Evolutionary conservation across 1,284 basidiomycete genomes (phyloP).

Genomic region (Tetrapyrgos nigripes): DNA sequence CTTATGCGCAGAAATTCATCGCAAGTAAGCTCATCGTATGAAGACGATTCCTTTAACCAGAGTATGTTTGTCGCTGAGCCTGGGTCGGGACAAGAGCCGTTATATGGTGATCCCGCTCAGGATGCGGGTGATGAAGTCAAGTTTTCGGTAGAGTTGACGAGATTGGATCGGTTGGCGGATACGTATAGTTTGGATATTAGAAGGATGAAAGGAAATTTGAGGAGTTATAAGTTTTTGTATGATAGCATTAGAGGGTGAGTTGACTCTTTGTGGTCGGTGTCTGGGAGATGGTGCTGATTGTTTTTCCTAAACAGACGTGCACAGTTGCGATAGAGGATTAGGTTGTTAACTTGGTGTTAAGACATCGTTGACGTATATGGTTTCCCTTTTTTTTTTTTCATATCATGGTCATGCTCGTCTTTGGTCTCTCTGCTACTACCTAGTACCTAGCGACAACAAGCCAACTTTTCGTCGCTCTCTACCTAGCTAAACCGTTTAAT

Average conservation of each 20-base stretch:
- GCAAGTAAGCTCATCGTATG: conserved; percentile 65
- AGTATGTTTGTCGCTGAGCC: conserved; percentile 12
- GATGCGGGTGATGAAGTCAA: conserved; percentile 94
- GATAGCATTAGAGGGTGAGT: conserved; percentile 88
- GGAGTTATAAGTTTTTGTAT: conserved; percentile 95
- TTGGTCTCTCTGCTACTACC: background rate
- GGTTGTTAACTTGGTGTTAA: background rate
- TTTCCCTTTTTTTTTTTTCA: background rate
- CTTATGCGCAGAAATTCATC: conserved; percentile 89
- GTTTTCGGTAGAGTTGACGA: conserved; percentile 91
- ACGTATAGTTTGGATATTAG: conserved; percentile 91
- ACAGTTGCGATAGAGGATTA: conserved; percentile 1
- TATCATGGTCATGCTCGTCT: background rate
- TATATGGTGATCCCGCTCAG: conserved; percentile 79
- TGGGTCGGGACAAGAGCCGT: conserved; percentile 49
- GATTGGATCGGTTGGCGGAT: conserved; percentile 86
- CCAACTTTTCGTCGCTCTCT: background rate
- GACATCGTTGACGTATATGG: background rate
- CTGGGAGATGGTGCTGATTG: background rate
- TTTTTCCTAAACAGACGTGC: background rate
- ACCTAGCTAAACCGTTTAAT: background rate
- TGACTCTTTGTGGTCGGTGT: background rate
- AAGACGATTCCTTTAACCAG: conserved; percentile 44
- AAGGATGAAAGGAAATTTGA: conserved; percentile 88
- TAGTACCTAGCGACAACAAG: background rate